phyloP scores from a whole-genome alignment of 2,329 filamentous ascomycete species.

The Cryphonectria carpinicola region DNA sequence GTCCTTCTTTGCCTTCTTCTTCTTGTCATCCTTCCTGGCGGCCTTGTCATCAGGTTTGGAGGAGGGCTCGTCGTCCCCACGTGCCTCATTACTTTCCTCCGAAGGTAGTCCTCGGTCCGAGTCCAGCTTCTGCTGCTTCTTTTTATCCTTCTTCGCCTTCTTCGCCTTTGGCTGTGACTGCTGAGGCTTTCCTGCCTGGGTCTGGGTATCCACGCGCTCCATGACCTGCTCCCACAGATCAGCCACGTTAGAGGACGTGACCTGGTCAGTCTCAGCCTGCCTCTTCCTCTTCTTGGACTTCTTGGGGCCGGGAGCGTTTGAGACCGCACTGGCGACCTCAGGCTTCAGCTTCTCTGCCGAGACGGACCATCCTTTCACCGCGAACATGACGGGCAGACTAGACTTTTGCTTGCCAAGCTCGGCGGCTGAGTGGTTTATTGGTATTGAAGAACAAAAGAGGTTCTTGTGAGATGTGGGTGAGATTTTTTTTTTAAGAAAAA shows the following conservation, averaged over 20 bases:
- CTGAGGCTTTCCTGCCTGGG: constrained; percentile 35
- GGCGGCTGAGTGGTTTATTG: not conserved
- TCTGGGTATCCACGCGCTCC: constrained; percentile 61
- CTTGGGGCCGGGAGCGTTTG: constrained; percentile 40
- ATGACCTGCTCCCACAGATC: constrained; percentile 81
- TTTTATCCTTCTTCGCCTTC: constrained; percentile 34
- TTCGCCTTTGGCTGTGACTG: constrained; percentile 34
- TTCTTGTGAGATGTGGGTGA: not conserved
- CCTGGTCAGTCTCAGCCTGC: constrained; percentile 45
- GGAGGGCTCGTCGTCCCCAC: constrained; percentile 7
- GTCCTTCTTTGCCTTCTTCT: constrained; percentile 34
- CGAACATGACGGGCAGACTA: constrained; percentile 68
- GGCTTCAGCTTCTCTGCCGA: constrained; percentile 71
- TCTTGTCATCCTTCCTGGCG: constrained; percentile 14
- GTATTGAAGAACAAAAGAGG: not conserved
- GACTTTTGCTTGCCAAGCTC: constrained; percentile 6
- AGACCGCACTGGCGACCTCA: constrained; percentile 55
- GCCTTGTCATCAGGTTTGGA: constrained; percentile 20
- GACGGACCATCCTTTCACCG: constrained; percentile 90
- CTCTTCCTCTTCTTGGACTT: constrained; percentile 66
- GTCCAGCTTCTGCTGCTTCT: constrained; percentile 34
- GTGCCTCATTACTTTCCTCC: constrained; percentile 28
- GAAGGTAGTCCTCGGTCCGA: constrained; percentile 13
- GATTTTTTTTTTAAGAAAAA: not conserved
- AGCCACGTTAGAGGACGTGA: constrained; percentile 73